A percentile compares a stretch with the other conserved stretches of the same genome.
These are phyloP conservation scores for Acanthamoeba culbertsoni DNA, from an alignment of 208 protist species.

Conservation along the genomic window DNA sequence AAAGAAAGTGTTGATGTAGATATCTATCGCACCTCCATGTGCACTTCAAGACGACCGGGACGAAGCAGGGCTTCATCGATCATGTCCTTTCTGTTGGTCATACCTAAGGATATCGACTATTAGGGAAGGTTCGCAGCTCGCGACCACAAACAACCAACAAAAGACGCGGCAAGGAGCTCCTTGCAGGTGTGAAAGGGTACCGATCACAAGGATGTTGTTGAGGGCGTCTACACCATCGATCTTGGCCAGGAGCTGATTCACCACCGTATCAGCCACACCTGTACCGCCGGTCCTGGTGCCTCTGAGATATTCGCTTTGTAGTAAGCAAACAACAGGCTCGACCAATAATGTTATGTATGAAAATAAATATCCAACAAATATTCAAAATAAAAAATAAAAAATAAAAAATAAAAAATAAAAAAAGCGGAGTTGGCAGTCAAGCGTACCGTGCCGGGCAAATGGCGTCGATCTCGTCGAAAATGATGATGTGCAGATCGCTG, in stretches of 20 bases:
- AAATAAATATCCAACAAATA: no score
- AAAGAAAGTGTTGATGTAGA: not conserved
- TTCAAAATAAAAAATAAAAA: no score
- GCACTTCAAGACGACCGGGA: constrained; percentile 98
- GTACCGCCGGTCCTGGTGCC: constrained; percentile 87
- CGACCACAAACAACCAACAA: no score
- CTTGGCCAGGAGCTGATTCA: constrained; percentile 99
- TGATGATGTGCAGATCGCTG: constrained; percentile 98
- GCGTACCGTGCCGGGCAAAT: constrained; percentile 92
- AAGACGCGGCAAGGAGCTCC: no score
- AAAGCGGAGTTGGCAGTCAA: constrained; percentile 87
- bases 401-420: not conserved
- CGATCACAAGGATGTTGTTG: constrained; percentile 99
- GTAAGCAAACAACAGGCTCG: no score
- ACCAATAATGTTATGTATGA: no score
- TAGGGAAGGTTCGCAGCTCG: no score
- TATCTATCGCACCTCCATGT: constrained; percentile 91
- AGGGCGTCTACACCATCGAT: constrained; percentile 98
- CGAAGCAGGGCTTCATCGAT: constrained; percentile 99
- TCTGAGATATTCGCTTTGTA: no score
- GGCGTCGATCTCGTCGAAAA: constrained; percentile 99
- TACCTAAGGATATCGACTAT: not conserved
- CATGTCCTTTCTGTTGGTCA: constrained; percentile 92
- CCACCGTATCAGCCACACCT: constrained; percentile 97
- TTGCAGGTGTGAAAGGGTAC: no score